Base-by-base conservation (phyloP, 2,329 filamentous ascomycete genomes). In the Achaetomium macrosporum region DNA sequence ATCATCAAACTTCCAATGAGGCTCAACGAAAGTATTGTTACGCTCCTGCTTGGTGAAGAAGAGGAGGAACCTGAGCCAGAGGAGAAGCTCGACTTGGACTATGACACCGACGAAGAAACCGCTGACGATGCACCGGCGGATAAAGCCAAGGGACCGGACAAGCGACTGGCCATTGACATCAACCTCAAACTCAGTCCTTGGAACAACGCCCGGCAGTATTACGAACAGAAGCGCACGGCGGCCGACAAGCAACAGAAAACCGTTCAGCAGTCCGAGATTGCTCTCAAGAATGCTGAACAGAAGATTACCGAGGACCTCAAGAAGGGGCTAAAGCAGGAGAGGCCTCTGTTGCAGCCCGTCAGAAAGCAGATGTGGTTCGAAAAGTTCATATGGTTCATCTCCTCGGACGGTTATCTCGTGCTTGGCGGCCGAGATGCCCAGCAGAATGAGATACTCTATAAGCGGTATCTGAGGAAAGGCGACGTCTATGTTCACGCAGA, bases 341-440 rank as follows among this genome's bases (percentile, higher is more conserved):
- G 96, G 68, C 85, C 90, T 17, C 75, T 95, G 2, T 73, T 97
- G 10, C 84, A 91, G 42, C 90, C 87, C 0, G 85, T 96, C 9
- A 82, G 93, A 51, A 87, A 84, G 64, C 86, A 85, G 59, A 81
- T 91, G 63, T 99, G 93, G 93, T 99, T 96, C 61, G 93, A 99
- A 65, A 99, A 99, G 69, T 99, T 96, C 63, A 76, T 84, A 29
- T 97, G 90, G 79, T 99, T 99, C 71, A 81, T 97, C 61, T 96
- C 91, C 0, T 95, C 90, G 0, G 93, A 99, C 65, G 91, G 92
- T 5, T 96, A 97, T 66, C 78, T 99, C 6, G 88, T 97, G 0
- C 78, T 99, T 15, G 92, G 84, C 42, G 92, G 90, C 15, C 90
- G 89, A 57, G 93, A 99, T 71, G 80, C 84, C 1, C 86, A 89